Conservation (phyloP, 768 basidiomycete species). For the Filobasidium wieringae region DNA sequence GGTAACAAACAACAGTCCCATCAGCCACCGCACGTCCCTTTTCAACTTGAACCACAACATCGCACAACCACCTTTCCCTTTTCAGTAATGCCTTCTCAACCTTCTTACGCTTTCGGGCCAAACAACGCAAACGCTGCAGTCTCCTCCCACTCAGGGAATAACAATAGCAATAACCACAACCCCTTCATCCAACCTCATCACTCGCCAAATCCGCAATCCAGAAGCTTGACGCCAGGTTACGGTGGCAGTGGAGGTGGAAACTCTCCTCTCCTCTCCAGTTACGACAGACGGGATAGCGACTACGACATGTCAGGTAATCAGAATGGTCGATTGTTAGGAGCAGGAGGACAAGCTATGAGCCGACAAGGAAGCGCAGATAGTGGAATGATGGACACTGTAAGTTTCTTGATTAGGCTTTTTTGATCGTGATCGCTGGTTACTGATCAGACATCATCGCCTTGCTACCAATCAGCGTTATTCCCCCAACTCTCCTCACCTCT, state of each 20-base stretch:
- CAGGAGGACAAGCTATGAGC: not conserved
- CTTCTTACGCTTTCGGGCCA: conserved; percentile 1
- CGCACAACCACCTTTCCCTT: too few species aligned
- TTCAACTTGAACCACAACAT: too few species aligned
- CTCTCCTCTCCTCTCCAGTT: not conserved
- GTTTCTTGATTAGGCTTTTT: not conserved
- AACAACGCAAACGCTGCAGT: not conserved
- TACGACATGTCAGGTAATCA: not conserved
- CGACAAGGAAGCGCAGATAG: not conserved
- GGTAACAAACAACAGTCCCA: too few species aligned
- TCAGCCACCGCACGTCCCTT: too few species aligned
- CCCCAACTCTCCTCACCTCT: conserved; percentile 2
- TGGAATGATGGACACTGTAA: not conserved
- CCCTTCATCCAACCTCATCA: not conserved
- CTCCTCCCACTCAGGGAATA: not conserved
- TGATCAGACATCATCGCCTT: not conserved
- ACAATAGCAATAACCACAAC: not conserved
- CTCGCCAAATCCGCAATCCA: too few species aligned
- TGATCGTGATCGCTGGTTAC: not conserved
- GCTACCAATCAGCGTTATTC: not conserved
- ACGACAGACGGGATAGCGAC: not conserved
- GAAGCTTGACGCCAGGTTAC: not conserved
- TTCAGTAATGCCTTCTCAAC: too few species aligned
- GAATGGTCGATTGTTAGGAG: not conserved
- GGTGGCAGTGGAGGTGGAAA: not conserved